These are phyloP conservation scores for Nigrograna mackinnonii DNA, from an alignment of 2,329 filamentous ascomycete genomes.

Conservation along the genomic window DNA sequence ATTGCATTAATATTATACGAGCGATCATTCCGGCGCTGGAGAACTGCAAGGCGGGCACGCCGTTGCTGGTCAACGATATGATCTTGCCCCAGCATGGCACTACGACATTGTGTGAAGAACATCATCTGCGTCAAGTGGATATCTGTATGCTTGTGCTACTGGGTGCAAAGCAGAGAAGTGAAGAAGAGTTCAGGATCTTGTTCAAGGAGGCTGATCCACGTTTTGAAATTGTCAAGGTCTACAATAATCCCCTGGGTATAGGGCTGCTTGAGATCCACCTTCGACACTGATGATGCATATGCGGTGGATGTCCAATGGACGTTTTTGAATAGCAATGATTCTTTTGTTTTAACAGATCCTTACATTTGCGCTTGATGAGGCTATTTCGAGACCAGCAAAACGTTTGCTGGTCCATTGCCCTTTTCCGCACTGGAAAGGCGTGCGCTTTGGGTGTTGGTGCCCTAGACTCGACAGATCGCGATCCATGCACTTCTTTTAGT, in stretches of 20 bases:
- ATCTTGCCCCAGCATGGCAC: slow-evolving; percentile 24
- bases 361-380: too few relatives aligned
- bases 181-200: slow-evolving; percentile 2
- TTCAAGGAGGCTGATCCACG: slow-evolving; percentile 6
- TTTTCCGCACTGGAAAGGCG: too few relatives aligned
- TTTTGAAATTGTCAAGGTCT: neutral
- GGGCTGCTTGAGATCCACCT: neutral
- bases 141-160: slow-evolving; percentile 21
- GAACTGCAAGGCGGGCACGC: slow-evolving; percentile 22
- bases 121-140: slow-evolving; percentile 21
- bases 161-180: slow-evolving; percentile 9
- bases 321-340: too few relatives aligned
- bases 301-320: too few relatives aligned
- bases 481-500: too few relatives aligned
- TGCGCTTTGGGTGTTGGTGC: too few relatives aligned
- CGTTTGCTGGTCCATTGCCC: too few relatives aligned
- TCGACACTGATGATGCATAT: too few relatives aligned
- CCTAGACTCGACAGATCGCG: too few relatives aligned
- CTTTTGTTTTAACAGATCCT: too few relatives aligned
- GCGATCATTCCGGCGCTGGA: slow-evolving; percentile 38
- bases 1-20: slow-evolving; percentile 39
- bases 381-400: too few relatives aligned
- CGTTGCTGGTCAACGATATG: slow-evolving; percentile 38
- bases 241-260: neutral
- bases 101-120: slow-evolving; percentile 12